These are phyloP conservation scores for Epichloe sp. DNA, from an alignment of 2,329 filamentous ascomycete genomes.

Conservation along the genomic window DNA sequence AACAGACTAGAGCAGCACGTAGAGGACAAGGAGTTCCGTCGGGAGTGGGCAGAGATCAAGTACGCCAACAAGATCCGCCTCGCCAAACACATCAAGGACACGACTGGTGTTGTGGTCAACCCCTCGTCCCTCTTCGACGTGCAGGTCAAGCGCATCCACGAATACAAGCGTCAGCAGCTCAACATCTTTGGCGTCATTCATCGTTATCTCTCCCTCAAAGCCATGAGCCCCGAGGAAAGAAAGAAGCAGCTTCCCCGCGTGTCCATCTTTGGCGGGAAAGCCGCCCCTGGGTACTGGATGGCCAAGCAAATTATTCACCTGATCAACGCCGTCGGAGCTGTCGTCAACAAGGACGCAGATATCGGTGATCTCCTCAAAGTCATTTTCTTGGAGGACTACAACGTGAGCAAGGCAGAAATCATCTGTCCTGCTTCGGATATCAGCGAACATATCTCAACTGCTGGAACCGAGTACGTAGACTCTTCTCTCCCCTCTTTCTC, in stretches of 20 bases:
- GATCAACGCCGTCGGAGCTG: constrained; percentile 78
- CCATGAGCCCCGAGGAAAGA: constrained; percentile 66
- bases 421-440: constrained; percentile 90
- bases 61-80: constrained; percentile 88
- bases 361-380: constrained; percentile 94
- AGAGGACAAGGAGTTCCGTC: constrained; percentile 80
- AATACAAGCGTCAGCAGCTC: constrained; percentile 97
- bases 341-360: constrained; percentile 86
- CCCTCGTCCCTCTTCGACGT: constrained; percentile 80
- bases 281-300: constrained; percentile 99
- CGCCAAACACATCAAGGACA: constrained; percentile 78
- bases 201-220: constrained; percentile 81
- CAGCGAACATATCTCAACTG: constrained; percentile 96
- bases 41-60: constrained; percentile 95
- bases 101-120: constrained; percentile 70
- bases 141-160: constrained; percentile 97
- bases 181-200: constrained; percentile 98
- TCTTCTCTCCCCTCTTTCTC: background rate
- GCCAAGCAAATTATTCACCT: constrained; percentile 97
- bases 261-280: constrained; percentile 95
- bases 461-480: constrained; percentile 65
- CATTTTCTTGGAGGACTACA: constrained; percentile 95
- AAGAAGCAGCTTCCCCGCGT: constrained; percentile 77
- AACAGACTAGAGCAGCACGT: constrained; percentile 75
- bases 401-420: constrained; percentile 97